Base-by-base conservation (phyloP, 805 yeast genomes). In the Diddensiella santjacobensis region DNA sequence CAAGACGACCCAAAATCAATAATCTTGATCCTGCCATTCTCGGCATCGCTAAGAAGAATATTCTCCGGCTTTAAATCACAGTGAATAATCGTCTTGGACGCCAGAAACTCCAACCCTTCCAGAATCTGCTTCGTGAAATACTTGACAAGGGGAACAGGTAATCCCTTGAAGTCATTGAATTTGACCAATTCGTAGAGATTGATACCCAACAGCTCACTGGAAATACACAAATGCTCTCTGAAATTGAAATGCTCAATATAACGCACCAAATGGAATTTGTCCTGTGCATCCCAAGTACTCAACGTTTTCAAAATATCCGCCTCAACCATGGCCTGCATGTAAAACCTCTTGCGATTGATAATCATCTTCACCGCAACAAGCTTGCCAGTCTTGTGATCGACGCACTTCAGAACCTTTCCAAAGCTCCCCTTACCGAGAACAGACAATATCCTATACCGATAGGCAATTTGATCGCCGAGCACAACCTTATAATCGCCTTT, bases 61-160 rank as follows among this genome's bases (percentile, higher is more conserved):
- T 88, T 88, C 58, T 87, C 96, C 0, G 95, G 96, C 60, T 88
- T 88, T 48, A 88, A 68, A 62, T 88, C 96, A 58, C 95, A 87
- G 61, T 88, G 96, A 22, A 88, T 79, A 4, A 88, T 74, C 10
- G 73, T 69, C 22, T 71, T 60, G 0, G 66, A 54, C 56, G 84
- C 89, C 29, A 88, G 70, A 53, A 71, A 80, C n/a, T 71, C 63
- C 39, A 88, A 62, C 0, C 87, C 90, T 4, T 69, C 62, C 11
- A 86, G 64, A 2, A 85, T 67, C 51, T 85, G 87, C 37, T 55
- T 61, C 0, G 82, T 67, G 59, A 87, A 74, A 22, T 59, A 59
- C 42, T 64, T 56, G 8, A 68, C 68, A 23, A 70, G 56, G 3
- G 52, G 51, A 37, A 61, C 38, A 2, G 66, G 59, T 4, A 71